Conservation (phyloP, 2,329 filamentous ascomycete species). For the Colletotrichum liaoningense region DNA sequence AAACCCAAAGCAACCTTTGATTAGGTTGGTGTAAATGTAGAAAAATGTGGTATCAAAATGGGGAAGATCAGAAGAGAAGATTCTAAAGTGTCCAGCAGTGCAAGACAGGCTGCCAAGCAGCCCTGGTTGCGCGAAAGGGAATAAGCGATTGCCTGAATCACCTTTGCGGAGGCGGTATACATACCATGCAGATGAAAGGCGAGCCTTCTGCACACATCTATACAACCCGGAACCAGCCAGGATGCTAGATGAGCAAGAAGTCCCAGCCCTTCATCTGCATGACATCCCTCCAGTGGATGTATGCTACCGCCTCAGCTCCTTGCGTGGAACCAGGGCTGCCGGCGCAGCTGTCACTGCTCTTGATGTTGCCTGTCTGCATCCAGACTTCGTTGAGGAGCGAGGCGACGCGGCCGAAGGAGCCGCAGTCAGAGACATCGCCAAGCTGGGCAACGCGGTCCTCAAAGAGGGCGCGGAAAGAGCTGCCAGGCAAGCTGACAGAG, state of each 20-base stretch:
- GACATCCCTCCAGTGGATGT: slow-evolving; percentile 93
- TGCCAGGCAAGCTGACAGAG: slow-evolving; percentile 77
- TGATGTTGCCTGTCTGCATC: slow-evolving; percentile 76
- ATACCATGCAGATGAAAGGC: slow-evolving; percentile 37
- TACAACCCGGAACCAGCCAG: slow-evolving; percentile 28
- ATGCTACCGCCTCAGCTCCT: slow-evolving; percentile 60
- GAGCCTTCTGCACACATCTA: slow-evolving; percentile 4
- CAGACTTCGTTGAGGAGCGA: slow-evolving; percentile 86
- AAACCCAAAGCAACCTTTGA: slow-evolving; percentile 29
- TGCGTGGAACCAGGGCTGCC: slow-evolving; percentile 43
- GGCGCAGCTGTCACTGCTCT: slow-evolving; percentile 45
- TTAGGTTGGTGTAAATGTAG: slow-evolving; percentile 39
- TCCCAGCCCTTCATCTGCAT: slow-evolving; percentile 95
- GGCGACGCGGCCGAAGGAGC: slow-evolving; percentile 87
- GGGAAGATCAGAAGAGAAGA: slow-evolving; percentile 31
- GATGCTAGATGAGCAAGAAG: slow-evolving; percentile 81
- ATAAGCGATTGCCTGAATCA: slow-evolving; percentile 52
- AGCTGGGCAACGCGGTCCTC: slow-evolving; percentile 79
- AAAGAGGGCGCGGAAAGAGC: slow-evolving; percentile 82
- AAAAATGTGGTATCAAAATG: slow-evolving; percentile 41
- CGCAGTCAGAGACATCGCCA: slow-evolving; percentile 81
- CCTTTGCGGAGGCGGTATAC: slow-evolving; percentile 42
- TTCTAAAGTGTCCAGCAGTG: slow-evolving; percentile 8
- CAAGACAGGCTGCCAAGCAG: slow-evolving; percentile 27
- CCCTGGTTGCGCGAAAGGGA: slow-evolving; percentile 29